These are phyloP conservation scores for Tetrastigma voinierianum DNA, from an alignment of 164 flowering plant genomes.

Conservation along the genomic window DNA sequence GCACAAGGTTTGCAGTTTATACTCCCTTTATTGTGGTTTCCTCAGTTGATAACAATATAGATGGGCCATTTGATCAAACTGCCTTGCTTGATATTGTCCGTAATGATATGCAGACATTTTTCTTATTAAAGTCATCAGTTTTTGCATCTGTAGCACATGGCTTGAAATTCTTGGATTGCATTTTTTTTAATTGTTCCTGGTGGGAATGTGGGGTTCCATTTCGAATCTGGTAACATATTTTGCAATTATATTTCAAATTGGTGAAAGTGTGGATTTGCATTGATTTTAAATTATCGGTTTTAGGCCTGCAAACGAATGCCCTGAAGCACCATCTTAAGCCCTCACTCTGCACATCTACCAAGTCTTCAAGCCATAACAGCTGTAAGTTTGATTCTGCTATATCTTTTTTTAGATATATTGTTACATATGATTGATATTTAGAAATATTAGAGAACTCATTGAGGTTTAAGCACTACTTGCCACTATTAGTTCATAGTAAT, in stretches of 20 bases:
- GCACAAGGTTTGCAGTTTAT: conserved; percentile 52
- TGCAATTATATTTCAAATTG: background rate
- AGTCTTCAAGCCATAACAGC: conserved; percentile 73
- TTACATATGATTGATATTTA: background rate
- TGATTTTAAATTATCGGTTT: background rate
- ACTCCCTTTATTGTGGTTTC: background rate
- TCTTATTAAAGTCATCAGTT: background rate
- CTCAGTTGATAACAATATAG: too few relatives aligned
- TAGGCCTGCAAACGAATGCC: conserved; percentile 70
- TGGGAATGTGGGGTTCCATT: background rate
- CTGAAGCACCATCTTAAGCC: conserved; percentile 72
- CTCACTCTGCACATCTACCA: conserved; percentile 65
- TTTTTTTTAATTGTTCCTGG: background rate
- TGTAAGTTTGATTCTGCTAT: conserved; percentile 30
- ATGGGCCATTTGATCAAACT: too few relatives aligned
- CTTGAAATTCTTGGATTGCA: too few relatives aligned
- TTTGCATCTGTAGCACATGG: too few relatives aligned
- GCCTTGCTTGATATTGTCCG: too few relatives aligned
- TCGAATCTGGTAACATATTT: background rate
- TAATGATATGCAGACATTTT: background rate
- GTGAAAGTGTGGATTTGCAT: background rate
- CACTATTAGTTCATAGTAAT: background rate
- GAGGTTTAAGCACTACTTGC: background rate
- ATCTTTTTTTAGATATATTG: background rate
- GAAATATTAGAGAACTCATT: background rate